A percentile compares a stretch with the other conserved stretches of the same genome.
phyloP scores from a whole-genome alignment of 805 yeast species.

The Myxozyma sirexii region DNA sequence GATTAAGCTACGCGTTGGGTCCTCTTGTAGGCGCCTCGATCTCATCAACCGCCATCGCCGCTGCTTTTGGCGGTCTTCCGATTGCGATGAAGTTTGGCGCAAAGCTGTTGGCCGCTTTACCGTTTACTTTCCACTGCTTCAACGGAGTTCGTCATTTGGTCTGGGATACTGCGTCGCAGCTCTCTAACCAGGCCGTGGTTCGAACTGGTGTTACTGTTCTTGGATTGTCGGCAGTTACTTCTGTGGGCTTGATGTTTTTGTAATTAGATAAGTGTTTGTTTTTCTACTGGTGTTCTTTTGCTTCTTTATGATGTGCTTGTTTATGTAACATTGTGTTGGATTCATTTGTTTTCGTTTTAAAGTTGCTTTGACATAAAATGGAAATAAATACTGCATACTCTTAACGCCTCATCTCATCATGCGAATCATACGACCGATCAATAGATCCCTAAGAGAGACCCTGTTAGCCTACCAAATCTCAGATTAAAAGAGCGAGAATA shows the following conservation, averaged over 20 bases:
- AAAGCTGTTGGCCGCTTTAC: conserved; percentile 74
- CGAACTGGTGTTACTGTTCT: conserved; percentile 86
- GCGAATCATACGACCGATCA: conserved; percentile 39
- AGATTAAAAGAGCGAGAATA: neutral
- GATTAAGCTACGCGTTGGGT: conserved; percentile 72
- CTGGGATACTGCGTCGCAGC: conserved; percentile 87
- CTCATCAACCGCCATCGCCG: conserved; percentile 57
- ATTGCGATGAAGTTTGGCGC: conserved; percentile 58
- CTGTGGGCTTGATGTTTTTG: conserved; percentile 50
- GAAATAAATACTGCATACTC: neutral
- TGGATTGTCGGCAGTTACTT: conserved; percentile 60
- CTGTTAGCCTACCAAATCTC: too few relatives aligned
- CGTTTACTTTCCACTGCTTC: conserved; percentile 82
- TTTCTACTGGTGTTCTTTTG: neutral
- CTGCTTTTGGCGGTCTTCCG: conserved; percentile 65
- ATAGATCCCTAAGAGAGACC: conserved; percentile 20
- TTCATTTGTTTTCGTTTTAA: neutral
- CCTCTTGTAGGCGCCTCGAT: conserved; percentile 60
- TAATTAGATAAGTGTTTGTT: conserved; percentile 27
- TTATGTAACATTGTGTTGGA: neutral
- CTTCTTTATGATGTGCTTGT: neutral
- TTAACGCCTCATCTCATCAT: conserved; percentile 35
- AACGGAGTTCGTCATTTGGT: conserved; percentile 91
- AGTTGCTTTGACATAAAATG: neutral
- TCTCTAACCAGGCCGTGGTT: conserved; percentile 84